These are phyloP conservation scores for Coprinopsis cinerea DNA, from an alignment of 768 basidiomycete genomes.

Conservation along the genomic window DNA sequence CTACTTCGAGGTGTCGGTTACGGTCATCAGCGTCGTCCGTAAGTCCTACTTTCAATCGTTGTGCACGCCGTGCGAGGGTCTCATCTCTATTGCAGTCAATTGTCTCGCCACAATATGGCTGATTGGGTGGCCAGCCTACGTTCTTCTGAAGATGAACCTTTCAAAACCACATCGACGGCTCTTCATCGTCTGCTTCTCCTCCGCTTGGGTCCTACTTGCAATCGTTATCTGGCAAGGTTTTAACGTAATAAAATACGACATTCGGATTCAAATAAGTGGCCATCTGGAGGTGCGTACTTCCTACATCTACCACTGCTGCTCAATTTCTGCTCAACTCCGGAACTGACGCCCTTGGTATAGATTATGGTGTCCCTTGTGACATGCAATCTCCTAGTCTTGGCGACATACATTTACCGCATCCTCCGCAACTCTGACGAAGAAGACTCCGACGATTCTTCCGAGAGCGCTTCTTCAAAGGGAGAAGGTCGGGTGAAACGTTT, in stretches of 20 bases:
- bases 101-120: background rate
- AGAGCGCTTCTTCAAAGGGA: background rate
- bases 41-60: background rate
- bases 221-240: background rate
- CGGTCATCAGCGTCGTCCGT: background rate
- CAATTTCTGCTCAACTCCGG: too few relatives aligned
- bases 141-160: background rate
- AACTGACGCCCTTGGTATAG: too few relatives aligned
- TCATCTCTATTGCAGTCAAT: background rate
- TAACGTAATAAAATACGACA: background rate
- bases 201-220: background rate
- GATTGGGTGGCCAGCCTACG: background rate
- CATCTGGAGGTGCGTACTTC: background rate
- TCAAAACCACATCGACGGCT: background rate
- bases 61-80: background rate
- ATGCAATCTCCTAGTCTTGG: background rate
- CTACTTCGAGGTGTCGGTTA: background rate
- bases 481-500: background rate
- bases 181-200: background rate
- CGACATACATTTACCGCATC: background rate
- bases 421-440: background rate
- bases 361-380: background rate
- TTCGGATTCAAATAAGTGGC: background rate
- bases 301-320: background rate
- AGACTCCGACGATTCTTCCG: background rate